Base-by-base conservation (phyloP, 495 filamentous ascomycete species). In the Penicilliopsis zonata region DNA sequence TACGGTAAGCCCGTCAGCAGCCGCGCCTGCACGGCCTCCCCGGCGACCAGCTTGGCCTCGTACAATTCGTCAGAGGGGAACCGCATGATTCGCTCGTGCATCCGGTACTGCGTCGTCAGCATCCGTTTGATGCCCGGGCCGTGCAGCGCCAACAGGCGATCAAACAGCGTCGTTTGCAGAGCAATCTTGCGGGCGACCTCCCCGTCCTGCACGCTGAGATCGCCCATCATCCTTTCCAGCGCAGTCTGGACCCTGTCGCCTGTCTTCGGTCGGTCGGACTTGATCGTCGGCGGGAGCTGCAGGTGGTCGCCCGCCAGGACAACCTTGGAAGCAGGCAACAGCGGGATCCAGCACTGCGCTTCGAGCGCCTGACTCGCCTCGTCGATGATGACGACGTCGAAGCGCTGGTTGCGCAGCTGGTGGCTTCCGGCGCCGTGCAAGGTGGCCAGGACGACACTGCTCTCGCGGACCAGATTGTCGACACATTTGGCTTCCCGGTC, bases 41-140 rank as follows among this genome's bases (percentile, higher is more conserved):
- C 82, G 2, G 90, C 90, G 3, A 86, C 65, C 3, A 99, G 65
- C 38, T 76, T 74, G 2, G 65, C 68, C 26, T 84, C 80, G 62
- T 99, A 99, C 13, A 99, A 69, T 51, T 86, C 79, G 31, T 77
- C 65, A 0, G 88, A 95, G 0, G 92, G 88, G 51, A 95, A 96
- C 22, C 70, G 63, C 90, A 95, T 96, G 47, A 99, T 96, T 30
- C 65, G 69, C 46, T 84, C 78, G 53, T 99, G 88, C 90, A 99
- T 99, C 6, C 90, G 82, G 54, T 99, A 99, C 60, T 99, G 90
- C 2, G 83, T 94, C n/a, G 83, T 95, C 8, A 96, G 69, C 79
- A 95, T 90, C 15, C 80, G 65, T 61, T 96, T 99, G 54, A 99
- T 83, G 0, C 57, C 62, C 2, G 76, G 55, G 1, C 90, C 92